Evolutionary conservation across 2,329 filamentous ascomycete genomes (phyloP).

Genomic region (Blastomyces parvus): DNA sequence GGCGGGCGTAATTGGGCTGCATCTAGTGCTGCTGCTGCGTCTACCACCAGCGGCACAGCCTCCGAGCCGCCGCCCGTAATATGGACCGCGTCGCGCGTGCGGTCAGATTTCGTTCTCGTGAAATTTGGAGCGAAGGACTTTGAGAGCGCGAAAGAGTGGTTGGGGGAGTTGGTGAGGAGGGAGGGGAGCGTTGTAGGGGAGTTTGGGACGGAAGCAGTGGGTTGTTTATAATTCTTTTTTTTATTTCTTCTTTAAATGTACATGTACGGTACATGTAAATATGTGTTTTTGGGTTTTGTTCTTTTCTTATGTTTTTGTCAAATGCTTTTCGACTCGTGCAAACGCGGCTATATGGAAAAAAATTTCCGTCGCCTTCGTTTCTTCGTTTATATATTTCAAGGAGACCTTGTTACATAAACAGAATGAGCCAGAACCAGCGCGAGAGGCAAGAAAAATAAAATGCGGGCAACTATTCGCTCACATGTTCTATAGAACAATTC

Average conservation of each 20-base stretch:
- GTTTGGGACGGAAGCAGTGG: slow-evolving; percentile 72
- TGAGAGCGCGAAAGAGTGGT: slow-evolving; percentile 71
- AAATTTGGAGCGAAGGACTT: slow-evolving; percentile 81
- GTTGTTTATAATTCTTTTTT: slow-evolving; percentile 52
- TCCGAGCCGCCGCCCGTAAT: slow-evolving; percentile 47
- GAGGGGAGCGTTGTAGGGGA: slow-evolving; percentile 61
- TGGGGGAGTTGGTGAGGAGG: slow-evolving; percentile 61
- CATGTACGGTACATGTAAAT: no score
- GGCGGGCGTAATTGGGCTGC: slow-evolving; percentile 65
- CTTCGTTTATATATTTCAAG: not conserved
- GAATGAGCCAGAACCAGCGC: not conserved
- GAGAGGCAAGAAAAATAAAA: not conserved
- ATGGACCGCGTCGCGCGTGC: slow-evolving; percentile 72
- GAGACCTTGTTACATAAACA: not conserved
- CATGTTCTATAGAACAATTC: not conserved
- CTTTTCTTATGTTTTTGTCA: not conserved
- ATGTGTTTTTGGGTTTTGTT: not conserved
- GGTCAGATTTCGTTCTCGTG: slow-evolving; percentile 70
- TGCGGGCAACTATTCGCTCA: not conserved
- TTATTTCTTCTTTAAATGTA: not conserved
- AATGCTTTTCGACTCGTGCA: not conserved
- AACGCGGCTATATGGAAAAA: not conserved
- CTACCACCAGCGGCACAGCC: slow-evolving; percentile 15
- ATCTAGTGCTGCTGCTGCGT: slow-evolving; percentile 15
- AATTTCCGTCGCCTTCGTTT: not conserved